These are phyloP conservation scores for Talaromyces stipitatus DNA, from an alignment of 495 filamentous ascomycete genomes.

Conservation along the genomic window DNA sequence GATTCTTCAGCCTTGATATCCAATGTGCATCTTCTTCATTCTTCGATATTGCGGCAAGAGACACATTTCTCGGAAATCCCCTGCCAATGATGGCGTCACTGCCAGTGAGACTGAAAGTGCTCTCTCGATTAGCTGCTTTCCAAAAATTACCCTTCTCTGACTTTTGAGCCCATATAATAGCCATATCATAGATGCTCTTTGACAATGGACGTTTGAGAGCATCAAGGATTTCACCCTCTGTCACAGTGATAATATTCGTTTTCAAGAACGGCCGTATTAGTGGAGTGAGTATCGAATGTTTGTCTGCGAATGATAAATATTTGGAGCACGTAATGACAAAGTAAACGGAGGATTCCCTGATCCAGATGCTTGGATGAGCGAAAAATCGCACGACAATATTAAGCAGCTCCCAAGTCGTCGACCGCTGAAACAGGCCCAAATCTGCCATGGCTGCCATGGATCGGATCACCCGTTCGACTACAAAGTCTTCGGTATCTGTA, in stretches of 20 bases:
- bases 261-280: constrained; percentile 79
- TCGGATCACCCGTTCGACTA: constrained; percentile 82
- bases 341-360: constrained; percentile 77
- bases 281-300: constrained; percentile 72
- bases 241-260: constrained; percentile 51
- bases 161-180: constrained; percentile 78
- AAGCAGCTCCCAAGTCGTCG: constrained; percentile 79
- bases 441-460: constrained; percentile 86
- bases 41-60: constrained; percentile 39
- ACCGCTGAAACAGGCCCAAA: constrained; percentile 77
- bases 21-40: constrained; percentile 98
- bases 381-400: constrained; percentile 74
- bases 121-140: constrained; percentile 60
- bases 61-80: constrained; percentile 20
- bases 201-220: constrained; percentile 78
- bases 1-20: constrained; percentile 73
- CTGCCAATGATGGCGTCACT: constrained; percentile 18
- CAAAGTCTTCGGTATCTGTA: constrained; percentile 90
- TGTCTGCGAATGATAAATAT: constrained; percentile 75
- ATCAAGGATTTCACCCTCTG: constrained; percentile 70
- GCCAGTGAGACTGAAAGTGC: constrained; percentile 54
- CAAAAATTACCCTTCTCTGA: constrained; percentile 77
- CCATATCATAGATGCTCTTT: constrained; percentile 72
- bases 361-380: constrained; percentile 92
- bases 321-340: constrained; percentile 71